phyloP scores from a whole-genome alignment of 352 stramenopile genomes.

The Phytophthora parvispora region DNA sequence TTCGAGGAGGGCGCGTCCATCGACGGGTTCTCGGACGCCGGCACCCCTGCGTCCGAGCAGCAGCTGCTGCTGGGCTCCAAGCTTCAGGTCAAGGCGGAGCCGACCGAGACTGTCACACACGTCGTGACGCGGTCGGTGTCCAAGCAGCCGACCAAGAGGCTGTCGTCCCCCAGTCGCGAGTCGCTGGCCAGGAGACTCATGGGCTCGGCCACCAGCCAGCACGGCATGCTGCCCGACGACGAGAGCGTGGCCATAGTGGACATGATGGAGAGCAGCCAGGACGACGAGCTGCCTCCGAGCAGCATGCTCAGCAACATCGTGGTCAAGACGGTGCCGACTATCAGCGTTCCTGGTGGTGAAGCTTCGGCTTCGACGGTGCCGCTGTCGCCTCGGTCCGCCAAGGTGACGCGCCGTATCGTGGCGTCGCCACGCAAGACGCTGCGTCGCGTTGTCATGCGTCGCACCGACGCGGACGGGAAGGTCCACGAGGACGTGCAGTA shows the following conservation, averaged over 20 bases:
- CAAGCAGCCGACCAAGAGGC: slow-evolving; percentile 43
- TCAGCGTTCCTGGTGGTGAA: background rate
- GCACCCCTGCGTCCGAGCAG: slow-evolving; percentile 23
- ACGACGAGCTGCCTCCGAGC: slow-evolving; percentile 5
- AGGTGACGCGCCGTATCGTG: slow-evolving; percentile 29
- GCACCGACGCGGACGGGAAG: slow-evolving; percentile 22
- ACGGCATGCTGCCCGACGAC: slow-evolving; percentile 24
- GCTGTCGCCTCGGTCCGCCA: slow-evolving; percentile 21
- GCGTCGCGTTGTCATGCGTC: slow-evolving; percentile 30
- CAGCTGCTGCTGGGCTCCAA: background rate
- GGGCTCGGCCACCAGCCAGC: slow-evolving; percentile 1
- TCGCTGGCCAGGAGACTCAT: slow-evolving; percentile 30
- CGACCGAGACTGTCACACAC: background rate
- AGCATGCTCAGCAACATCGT: slow-evolving; percentile 25
- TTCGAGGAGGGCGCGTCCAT: slow-evolving; percentile 41
- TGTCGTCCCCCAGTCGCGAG: slow-evolving; percentile 43
- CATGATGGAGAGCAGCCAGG: slow-evolving; percentile 4
- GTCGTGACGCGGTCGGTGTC: slow-evolving; percentile 5
- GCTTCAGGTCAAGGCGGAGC: background rate
- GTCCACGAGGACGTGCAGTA: slow-evolving; percentile 30
- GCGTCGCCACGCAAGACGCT: slow-evolving; percentile 29
- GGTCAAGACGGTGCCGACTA: slow-evolving; percentile 26
- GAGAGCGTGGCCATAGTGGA: slow-evolving; percentile 7
- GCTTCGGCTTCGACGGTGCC: slow-evolving; percentile 7
- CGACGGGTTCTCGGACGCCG: slow-evolving; percentile 37